Evolutionary conservation across 192 early-diverging fungal species (phyloP), one percentile per base, ranked within the genome.

Genomic region (Mortierella antarctica): DNA sequence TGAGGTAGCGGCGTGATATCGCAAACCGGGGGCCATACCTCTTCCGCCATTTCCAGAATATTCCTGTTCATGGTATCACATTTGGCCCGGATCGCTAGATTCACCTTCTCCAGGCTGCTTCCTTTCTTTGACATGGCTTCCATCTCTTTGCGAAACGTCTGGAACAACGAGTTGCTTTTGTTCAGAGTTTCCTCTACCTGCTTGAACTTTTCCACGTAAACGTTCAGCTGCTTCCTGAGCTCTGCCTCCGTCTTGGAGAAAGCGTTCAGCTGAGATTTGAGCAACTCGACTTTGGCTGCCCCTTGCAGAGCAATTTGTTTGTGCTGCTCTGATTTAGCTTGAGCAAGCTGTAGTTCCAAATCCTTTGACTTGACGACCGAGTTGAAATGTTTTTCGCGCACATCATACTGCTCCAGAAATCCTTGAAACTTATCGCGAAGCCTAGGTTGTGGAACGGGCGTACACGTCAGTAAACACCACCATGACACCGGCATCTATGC

Each of bases 181-280:
- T 88, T 89, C 47, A 91, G 71, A 11, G 90, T 91, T 60, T 91
- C 90, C 67, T 91, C 90, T 7, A 91, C 89, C 67, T 87, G 74
- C 65, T 85, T 84, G 57, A 91, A 91, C 77, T 91, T 91, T 20
- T 89, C 88, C 31, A 91, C 88, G 69, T 91, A 91, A 0, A 88
- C 74, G 31, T 76, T 76, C 45, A 90, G 74, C 60, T 90, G 89
- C 68, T 81, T 84, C 57, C 89, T 76, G 54, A 91, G 72, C 48
- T 91, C 90, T 6, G 81, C 67, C 66, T 91, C 90, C 0, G 87
- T 88, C 48, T 85, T 88, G 42, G 87, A 65, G 58, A 86, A 88
- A 13, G 74, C 69, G 18, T 75, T 73, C 7, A 91, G 63, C 63
- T 91, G 89, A 14, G 56, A 59, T 57, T 84, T 83, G n/a, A 82